These are phyloP conservation scores for Rhodosporidiobolus odoratus DNA, from an alignment of 768 basidiomycete genomes.

Conservation along the genomic window DNA sequence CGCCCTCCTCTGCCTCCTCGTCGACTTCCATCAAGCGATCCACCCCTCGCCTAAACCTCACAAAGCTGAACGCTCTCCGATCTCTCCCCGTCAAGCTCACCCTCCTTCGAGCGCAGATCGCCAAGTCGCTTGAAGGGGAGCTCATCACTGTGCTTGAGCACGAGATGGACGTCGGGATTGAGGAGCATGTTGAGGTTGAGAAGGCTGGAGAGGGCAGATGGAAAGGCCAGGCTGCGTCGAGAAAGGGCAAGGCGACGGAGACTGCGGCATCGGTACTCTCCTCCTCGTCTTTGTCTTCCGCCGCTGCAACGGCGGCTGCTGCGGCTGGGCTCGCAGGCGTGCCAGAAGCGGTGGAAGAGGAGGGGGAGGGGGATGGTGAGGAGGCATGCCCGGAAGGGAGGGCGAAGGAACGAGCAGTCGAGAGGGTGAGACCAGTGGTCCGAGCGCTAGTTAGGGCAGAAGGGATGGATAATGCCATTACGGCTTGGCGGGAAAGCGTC, in stretches of 20 bases:
- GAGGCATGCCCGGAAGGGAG: background rate
- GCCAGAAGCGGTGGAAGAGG: background rate
- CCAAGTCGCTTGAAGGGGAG: conserved; percentile 68
- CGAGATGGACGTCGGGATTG: conserved; percentile 57
- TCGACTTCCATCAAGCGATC: background rate
- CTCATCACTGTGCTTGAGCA: conserved; percentile 64
- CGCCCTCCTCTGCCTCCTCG: conserved; percentile 6
- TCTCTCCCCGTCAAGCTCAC: conserved; percentile 68
- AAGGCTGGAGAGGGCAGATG: conserved; percentile 45
- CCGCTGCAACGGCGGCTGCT: too few species aligned
- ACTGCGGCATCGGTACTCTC: background rate
- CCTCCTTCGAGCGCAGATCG: conserved; percentile 68
- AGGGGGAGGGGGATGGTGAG: background rate
- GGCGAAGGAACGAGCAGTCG: conserved; percentile 35
- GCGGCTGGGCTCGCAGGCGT: background rate
- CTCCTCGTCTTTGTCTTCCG: background rate
- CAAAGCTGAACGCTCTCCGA: conserved; percentile 65
- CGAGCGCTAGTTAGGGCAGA: conserved; percentile 63
- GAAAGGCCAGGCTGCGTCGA: conserved; percentile 27
- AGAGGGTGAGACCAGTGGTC: conserved; percentile 60
- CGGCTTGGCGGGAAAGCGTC: conserved; percentile 45
- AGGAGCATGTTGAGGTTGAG: conserved; percentile 67
- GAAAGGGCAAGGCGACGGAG: background rate
- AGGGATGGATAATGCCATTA: conserved; percentile 42
- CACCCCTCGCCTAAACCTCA: conserved; percentile 55